Evolutionary conservation across 495 filamentous ascomycete species (phyloP).

Genomic region (Emericellopsis terricola): DNA sequence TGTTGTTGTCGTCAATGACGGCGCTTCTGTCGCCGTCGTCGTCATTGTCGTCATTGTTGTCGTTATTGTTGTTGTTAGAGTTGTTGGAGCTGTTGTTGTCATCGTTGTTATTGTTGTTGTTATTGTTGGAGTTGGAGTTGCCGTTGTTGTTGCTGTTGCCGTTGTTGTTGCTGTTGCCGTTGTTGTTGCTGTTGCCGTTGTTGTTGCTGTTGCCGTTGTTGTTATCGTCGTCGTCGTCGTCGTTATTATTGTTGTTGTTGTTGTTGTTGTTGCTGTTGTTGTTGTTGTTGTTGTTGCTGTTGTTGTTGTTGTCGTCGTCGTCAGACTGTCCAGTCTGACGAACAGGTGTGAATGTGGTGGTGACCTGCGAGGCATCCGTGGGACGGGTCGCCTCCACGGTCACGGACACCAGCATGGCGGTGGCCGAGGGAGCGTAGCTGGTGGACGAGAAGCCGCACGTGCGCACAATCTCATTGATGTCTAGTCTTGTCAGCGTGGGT

Average conservation of each 20-base stretch:
- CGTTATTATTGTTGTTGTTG: neutral
- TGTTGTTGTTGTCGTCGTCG: neutral
- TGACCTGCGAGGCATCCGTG: neutral
- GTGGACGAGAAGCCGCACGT: neutral
- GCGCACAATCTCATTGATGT: neutral
- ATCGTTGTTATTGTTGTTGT: neutral
- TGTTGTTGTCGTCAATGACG: neutral
- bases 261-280: conserved; percentile 1
- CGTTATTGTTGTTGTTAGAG: neutral
- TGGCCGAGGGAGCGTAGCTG: neutral
- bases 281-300: neutral
- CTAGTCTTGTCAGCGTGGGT: neutral
- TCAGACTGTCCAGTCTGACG: neutral
- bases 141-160: neutral
- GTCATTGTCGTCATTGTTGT: conserved; percentile 1
- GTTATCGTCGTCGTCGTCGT: neutral
- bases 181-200: neutral
- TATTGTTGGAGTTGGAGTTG: neutral
- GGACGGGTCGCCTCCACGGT: neutral
- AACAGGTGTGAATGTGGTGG: neutral
- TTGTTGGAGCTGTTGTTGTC: neutral
- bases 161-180: neutral
- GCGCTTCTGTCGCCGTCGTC: neutral
- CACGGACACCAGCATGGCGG: neutral
- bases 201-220: neutral